These are phyloP conservation scores for Erodium texanum DNA, from an alignment of 441 rosid genomes.

Conservation along the genomic window DNA sequence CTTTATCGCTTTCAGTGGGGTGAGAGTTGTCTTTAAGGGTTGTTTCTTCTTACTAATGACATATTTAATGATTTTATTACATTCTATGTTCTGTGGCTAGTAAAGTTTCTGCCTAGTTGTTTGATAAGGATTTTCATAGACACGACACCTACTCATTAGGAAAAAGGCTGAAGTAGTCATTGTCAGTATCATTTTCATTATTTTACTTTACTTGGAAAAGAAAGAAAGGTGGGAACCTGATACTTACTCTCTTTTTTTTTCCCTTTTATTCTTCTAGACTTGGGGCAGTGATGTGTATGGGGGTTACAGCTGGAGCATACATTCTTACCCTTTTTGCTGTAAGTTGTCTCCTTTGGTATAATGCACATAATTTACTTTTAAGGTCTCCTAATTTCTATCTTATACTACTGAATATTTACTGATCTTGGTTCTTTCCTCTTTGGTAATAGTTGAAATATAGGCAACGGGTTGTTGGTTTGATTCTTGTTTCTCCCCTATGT, in stretches of 20 bases:
- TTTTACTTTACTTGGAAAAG: not conserved
- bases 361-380: constrained; percentile 7
- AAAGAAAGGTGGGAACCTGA: not conserved
- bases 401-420: constrained; percentile 1
- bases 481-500: constrained; percentile 87
- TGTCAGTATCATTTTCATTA: not conserved
- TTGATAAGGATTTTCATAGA: constrained; percentile 1
- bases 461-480: constrained; percentile 78
- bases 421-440: not conserved
- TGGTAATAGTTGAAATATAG: constrained; percentile 69
- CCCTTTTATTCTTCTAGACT: constrained; percentile 43
- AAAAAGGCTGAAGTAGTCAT: not conserved
- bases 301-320: constrained; percentile 94
- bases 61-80: not conserved
- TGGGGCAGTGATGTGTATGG: constrained; percentile 94
- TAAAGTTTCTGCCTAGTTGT: not conserved
- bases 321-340: constrained; percentile 84
- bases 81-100: not conserved
- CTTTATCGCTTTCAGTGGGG: not conserved
- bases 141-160: not conserved
- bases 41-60: not conserved
- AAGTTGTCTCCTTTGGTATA: constrained; percentile 21
- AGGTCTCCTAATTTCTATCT: not conserved
- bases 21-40: not conserved
- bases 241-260: not conserved